These are phyloP conservation scores for Salvia hispanica DNA, from an alignment of 257 asterid species.

Conservation along the genomic window DNA sequence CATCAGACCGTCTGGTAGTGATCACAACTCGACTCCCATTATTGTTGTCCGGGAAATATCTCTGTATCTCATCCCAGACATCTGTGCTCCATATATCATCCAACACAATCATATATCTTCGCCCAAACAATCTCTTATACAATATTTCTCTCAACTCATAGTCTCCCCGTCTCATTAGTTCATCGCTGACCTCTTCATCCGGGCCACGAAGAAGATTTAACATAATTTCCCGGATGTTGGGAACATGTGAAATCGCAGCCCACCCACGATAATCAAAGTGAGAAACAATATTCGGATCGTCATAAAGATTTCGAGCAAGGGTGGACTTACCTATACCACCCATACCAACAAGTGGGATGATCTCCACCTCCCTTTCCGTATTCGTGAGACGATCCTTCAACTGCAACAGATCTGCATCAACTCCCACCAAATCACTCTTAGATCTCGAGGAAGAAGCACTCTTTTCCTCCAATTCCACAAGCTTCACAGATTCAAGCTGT, in stretches of 20 bases:
- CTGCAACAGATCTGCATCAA: conserved; percentile 4
- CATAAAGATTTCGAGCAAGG: conserved; percentile 19
- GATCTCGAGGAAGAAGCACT: too few species aligned
- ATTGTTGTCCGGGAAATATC: too few species aligned
- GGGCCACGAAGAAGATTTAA: background rate
- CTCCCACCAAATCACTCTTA: too few species aligned
- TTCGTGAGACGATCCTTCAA: conserved; percentile 10
- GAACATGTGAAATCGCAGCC: too few species aligned
- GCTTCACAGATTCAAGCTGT: too few species aligned
- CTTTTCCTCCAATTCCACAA: too few species aligned
- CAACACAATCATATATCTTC: conserved; percentile 14
- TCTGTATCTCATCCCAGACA: too few species aligned
- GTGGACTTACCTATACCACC: conserved; percentile 3
- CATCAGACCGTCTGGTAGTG: too few species aligned
- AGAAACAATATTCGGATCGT: background rate
- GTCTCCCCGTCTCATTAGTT: background rate
- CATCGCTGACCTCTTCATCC: too few species aligned
- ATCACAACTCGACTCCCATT: too few species aligned
- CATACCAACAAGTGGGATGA: conserved; percentile 28
- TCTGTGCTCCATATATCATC: background rate
- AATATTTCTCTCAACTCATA: background rate
- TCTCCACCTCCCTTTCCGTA: too few species aligned
- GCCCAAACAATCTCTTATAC: conserved; percentile 5
- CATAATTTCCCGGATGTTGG: background rate
- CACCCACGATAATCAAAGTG: too few species aligned